Percentiles rank a stretch among this genome's conserved stretches.
Evolutionary conservation across 1,284 basidiomycete species (phyloP).

Genomic region (Porogramme epimiltina): DNA sequence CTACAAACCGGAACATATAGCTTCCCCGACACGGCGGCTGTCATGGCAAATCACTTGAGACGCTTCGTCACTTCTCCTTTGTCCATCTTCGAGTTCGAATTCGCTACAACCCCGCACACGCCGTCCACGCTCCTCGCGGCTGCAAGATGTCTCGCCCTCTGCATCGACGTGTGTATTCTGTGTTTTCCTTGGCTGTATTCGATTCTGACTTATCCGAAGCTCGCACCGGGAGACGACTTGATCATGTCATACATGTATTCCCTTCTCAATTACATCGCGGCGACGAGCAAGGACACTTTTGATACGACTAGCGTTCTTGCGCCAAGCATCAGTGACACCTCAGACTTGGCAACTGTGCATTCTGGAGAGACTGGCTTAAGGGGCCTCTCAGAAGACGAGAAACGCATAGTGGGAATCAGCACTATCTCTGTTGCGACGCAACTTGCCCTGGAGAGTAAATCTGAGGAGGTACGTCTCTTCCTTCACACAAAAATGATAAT

Average conservation of each 20-base stretch:
- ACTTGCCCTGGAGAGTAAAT: conserved; percentile 80
- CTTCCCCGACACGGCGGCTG: conserved; percentile 78
- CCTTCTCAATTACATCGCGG: conserved; percentile 87
- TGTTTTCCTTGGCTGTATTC: not conserved
- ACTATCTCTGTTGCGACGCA: conserved; percentile 89
- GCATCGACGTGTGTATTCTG: conserved; percentile 67
- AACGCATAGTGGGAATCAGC: conserved; percentile 82
- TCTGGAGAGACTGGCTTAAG: conserved; percentile 63
- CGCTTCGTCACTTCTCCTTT: conserved; percentile 89
- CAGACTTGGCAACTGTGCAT: conserved; percentile 50
- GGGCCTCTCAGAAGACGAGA: conserved; percentile 82
- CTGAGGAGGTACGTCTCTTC: conserved; percentile 67
- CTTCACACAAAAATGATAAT: too few relatives aligned
- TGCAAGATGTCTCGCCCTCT: conserved; percentile 87
- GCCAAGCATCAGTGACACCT: conserved; percentile 29
- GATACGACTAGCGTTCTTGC: conserved; percentile 50
- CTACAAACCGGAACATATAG: conserved; percentile 38
- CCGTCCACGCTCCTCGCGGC: conserved; percentile 82
- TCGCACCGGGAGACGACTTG: conserved; percentile 87
- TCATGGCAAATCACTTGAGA: conserved; percentile 81
- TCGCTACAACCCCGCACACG: conserved; percentile 70
- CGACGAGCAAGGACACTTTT: conserved; percentile 74
- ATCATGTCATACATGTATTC: conserved; percentile 97
- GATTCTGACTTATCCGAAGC: conserved; percentile 39
- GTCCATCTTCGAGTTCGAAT: conserved; percentile 86